A percentile compares a stretch with the other conserved stretches of the same genome.
phyloP scores from a whole-genome alignment of 2,329 filamentous ascomycete species.

The Pseudocercospora fuligena region DNA sequence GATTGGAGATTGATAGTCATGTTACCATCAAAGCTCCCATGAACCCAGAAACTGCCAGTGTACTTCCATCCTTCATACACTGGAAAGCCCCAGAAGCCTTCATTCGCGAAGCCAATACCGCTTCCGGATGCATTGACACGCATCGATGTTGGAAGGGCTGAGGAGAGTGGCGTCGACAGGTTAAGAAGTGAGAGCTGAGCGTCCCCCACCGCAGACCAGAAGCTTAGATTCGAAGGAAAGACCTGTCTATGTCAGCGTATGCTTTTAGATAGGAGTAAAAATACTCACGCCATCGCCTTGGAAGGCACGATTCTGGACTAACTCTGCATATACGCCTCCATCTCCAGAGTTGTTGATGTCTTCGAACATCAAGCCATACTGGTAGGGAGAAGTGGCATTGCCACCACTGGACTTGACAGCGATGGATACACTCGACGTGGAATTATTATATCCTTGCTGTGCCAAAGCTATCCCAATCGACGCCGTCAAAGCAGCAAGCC shows the following conservation, averaged over 20 bases:
- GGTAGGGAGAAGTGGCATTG: conserved; percentile 20
- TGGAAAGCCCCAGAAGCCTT: conserved; percentile 43
- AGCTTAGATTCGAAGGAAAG: conserved; percentile 36
- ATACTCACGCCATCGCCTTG: conserved; percentile 54
- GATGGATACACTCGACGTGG: conserved; percentile 4
- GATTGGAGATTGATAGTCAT: conserved; percentile 35
- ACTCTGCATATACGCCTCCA: conserved; percentile 72
- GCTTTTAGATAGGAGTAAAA: background rate
- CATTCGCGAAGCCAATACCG: conserved; percentile 51
- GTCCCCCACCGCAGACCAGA: conserved; percentile 61
- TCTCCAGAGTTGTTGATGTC: conserved; percentile 64
- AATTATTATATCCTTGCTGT: background rate
- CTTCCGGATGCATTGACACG: conserved; percentile 41
- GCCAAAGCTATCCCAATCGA: background rate
- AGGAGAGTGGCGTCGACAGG: conserved; percentile 56
- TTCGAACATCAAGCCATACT: conserved; percentile 48
- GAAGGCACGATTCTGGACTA: conserved; percentile 73
- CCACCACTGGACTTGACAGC: conserved; percentile 23
- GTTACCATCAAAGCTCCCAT: conserved; percentile 37
- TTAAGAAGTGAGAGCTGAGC: conserved; percentile 54
- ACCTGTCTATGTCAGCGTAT: conserved; percentile 43
- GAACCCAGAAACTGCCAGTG: conserved; percentile 41
- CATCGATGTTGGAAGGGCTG: conserved; percentile 59
- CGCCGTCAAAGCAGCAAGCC: background rate
- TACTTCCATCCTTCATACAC: conserved; percentile 36